These are phyloP conservation scores for Alternaria sp. DNA, from an alignment of 2,329 filamentous ascomycete genomes.

Conservation along the genomic window DNA sequence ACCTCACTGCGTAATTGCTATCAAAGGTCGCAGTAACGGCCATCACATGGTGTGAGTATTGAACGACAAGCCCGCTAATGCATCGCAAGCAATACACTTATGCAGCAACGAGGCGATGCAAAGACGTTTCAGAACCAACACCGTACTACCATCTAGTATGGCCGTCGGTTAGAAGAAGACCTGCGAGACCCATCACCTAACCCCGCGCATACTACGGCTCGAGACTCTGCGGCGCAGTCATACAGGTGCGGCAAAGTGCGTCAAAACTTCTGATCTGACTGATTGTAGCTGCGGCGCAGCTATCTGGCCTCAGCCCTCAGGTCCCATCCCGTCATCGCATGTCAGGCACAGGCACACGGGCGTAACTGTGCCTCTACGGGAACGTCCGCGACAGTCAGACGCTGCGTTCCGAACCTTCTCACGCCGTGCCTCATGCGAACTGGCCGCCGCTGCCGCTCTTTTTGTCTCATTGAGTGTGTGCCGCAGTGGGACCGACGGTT, in stretches of 20 bases:
- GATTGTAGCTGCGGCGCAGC: background rate
- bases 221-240: background rate
- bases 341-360: background rate
- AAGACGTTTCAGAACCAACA: background rate
- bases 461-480: background rate
- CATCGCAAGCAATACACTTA: background rate
- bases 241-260: background rate
- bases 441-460: constrained; percentile 4
- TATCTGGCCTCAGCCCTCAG: background rate
- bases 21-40: background rate
- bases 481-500: background rate
- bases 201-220: background rate
- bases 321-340: background rate
- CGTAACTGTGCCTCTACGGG: constrained; percentile 2
- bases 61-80: background rate
- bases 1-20: background rate
- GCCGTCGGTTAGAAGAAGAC: background rate
- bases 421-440: constrained; percentile 9
- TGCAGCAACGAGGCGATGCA: background rate
- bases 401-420: constrained; percentile 3
- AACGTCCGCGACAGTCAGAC: constrained; percentile 4
- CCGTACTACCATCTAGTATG: background rate
- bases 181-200: background rate
- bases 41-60: background rate
- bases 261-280: background rate